Evolutionary conservation across 805 yeast genomes (phyloP).

Genomic region (Candida coquimbonensis): DNA sequence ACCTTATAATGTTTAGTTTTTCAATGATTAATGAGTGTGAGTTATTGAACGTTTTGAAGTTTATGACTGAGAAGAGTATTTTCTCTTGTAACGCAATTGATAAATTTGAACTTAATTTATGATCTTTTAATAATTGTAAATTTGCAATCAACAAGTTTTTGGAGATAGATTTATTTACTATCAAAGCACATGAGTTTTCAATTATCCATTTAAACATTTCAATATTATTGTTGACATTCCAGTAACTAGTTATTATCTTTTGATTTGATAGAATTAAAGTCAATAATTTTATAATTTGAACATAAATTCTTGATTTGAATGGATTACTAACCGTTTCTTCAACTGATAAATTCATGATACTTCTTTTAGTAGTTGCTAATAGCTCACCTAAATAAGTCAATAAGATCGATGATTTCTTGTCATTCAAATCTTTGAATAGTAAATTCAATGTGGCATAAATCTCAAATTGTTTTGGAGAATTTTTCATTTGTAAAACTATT

Average conservation of each 20-base stretch:
- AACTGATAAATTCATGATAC: constrained; percentile 6
- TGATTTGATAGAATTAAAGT: constrained; percentile 11
- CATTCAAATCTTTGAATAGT: constrained; percentile 17
- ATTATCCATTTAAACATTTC: constrained; percentile 14
- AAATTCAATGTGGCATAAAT: constrained; percentile 20
- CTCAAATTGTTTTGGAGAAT: constrained; percentile 19
- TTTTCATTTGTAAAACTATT: constrained; percentile 3
- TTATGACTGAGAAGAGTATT: constrained; percentile 15
- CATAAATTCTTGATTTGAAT: constrained; percentile 18
- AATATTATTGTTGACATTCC: constrained; percentile 5
- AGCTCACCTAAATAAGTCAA: constrained; percentile 5
- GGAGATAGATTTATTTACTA: constrained; percentile 12
- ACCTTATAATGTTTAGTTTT: constrained; percentile 16
- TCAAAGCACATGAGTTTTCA: constrained; percentile 8
- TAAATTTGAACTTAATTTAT: constrained; percentile 9
- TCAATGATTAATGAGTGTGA: constrained; percentile 18
- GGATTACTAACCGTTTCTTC: constrained; percentile 11
- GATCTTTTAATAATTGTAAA: constrained; percentile 21
- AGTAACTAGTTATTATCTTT: constrained; percentile 4
- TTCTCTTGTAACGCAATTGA: constrained; percentile 12
- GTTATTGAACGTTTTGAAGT: constrained; percentile 15
- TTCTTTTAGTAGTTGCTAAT: constrained; percentile 5
- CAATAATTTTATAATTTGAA: constrained; percentile 18
- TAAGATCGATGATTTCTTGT: constrained; percentile 7
- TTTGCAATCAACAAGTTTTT: constrained; percentile 20